phyloP scores from a whole-genome alignment of 164 flowering plant species.

The Macadamia tetraphylla region DNA sequence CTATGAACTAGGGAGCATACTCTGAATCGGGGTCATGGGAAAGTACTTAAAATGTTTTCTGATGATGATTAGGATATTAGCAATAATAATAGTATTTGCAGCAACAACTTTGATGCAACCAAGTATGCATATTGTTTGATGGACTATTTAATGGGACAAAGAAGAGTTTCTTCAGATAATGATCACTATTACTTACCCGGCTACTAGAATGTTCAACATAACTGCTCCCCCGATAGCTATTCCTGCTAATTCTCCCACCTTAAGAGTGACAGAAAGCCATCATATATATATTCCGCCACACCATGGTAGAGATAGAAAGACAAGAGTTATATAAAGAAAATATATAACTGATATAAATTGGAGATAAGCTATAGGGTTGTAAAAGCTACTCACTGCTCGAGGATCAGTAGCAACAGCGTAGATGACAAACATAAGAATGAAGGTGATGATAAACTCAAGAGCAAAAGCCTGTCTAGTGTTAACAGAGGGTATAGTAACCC shows the following conservation, averaged over 20 bases:
- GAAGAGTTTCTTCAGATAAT: no score
- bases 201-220: conserved; percentile 78
- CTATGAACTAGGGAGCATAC: no score
- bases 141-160: no score
- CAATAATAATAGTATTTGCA: no score
- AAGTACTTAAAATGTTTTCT: no score
- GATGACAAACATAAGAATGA: conserved; percentile 76
- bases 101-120: no score
- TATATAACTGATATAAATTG: no score
- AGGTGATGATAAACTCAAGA: conserved; percentile 73
- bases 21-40: no score
- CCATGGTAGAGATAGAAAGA: neutral
- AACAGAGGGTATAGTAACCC: conserved; percentile 73
- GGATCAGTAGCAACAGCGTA: conserved; percentile 90
- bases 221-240: conserved; percentile 93
- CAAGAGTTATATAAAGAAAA: no score
- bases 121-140: no score
- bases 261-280: neutral
- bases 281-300: neutral
- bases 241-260: conserved; percentile 93
- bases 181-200: conserved; percentile 52
- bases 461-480: conserved; percentile 59
- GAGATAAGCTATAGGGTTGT: no score
- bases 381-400: conserved; percentile 50
- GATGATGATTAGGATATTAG: no score